phyloP scores from a whole-genome alignment of 2,329 filamentous ascomycete species.

The Colletotrichum navitas region DNA sequence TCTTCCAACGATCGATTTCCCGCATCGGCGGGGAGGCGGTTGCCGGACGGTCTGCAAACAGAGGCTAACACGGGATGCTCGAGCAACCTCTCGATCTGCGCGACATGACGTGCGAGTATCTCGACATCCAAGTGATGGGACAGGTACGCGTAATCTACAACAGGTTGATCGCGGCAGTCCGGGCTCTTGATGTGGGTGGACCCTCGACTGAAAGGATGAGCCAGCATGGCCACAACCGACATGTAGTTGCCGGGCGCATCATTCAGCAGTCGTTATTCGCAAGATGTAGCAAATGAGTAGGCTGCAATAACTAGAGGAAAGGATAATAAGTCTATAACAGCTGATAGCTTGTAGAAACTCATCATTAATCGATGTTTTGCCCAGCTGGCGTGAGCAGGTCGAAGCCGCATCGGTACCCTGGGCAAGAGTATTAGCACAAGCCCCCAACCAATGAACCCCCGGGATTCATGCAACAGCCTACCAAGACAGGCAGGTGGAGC shows the following conservation, averaged over 20 bases:
- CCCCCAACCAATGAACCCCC: constrained; percentile 13
- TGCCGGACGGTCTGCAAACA: neutral
- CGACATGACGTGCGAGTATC: neutral
- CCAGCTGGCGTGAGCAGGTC: neutral
- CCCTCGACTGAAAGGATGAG: constrained; percentile 6
- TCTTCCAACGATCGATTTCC: neutral
- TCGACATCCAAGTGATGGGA: neutral
- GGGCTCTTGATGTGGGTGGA: neutral
- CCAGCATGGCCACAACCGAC: neutral
- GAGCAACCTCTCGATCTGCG: neutral
- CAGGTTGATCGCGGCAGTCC: neutral
- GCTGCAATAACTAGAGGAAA: no score
- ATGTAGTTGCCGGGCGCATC: constrained; percentile 10
- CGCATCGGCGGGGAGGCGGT: neutral
- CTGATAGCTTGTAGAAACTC: no score
- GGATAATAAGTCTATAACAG: no score
- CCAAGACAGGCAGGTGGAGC: constrained; percentile 25
- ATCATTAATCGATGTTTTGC: neutral
- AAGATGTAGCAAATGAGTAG: no score
- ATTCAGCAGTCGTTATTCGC: no score
- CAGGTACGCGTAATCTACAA: constrained; percentile 1
- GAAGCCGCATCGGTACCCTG: constrained; percentile 8
- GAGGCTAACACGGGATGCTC: neutral
- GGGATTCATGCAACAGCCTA: no score
- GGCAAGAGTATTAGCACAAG: neutral